Conservation (phyloP, 164 flowering plant species). For the Magnolia kwangsiensis region DNA sequence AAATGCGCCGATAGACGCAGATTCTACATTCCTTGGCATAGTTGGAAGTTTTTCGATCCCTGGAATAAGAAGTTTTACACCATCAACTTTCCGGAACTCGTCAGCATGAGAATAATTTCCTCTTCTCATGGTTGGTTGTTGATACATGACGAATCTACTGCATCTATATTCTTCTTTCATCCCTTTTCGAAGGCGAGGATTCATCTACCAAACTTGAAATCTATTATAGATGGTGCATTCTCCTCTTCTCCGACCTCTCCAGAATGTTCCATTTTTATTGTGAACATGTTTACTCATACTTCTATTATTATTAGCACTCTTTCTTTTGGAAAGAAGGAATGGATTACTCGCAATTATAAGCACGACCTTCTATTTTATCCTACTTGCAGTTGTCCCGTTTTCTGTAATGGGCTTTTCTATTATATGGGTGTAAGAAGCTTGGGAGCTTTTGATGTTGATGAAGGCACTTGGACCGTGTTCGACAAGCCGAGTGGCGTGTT, state of each 20-base stretch:
- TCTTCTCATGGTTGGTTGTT: background rate
- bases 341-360: background rate
- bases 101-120: background rate
- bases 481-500: too few species aligned
- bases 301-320: background rate
- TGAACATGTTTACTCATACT: too few species aligned
- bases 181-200: background rate
- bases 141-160: background rate
- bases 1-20: too few species aligned
- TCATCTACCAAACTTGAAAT: background rate
- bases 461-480: background rate
- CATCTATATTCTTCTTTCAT: background rate
- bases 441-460: background rate
- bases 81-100: background rate
- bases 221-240: background rate
- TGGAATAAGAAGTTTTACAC: background rate
- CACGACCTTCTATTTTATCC: background rate
- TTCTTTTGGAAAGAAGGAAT: background rate
- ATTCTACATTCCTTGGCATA: too few species aligned
- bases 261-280: background rate
- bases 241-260: background rate
- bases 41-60: background rate
- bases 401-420: background rate
- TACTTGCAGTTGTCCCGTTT: background rate
- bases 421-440: background rate